Evolutionary conservation across 1,139 yeast species (phyloP).

Genomic region (Geotrichum aggregatum): DNA sequence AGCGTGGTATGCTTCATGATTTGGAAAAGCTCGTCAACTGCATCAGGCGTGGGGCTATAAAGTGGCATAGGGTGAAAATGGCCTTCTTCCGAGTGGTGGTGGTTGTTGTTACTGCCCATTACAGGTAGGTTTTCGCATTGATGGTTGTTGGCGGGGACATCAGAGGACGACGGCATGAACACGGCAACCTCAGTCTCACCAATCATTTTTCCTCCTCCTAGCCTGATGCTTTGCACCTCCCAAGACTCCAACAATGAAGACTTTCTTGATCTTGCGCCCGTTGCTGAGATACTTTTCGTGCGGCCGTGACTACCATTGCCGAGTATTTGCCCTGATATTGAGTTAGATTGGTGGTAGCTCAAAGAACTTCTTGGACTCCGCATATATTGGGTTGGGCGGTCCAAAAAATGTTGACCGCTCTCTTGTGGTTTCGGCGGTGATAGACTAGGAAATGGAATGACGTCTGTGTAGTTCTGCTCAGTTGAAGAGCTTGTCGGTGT

Average conservation of each 20-base stretch:
- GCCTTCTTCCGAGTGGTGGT: conserved; percentile 16
- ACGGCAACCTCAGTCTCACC: conserved; percentile 22
- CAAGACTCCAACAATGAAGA: conserved; percentile 21
- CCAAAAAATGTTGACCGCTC: not conserved
- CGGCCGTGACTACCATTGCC: not conserved
- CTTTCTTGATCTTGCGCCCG: conserved; percentile 17
- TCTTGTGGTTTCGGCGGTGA: conserved; percentile 3
- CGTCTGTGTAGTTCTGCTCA: conserved; percentile 6
- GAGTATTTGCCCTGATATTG: conserved; percentile 3
- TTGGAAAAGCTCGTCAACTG: conserved; percentile 28
- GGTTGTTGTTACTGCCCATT: conserved; percentile 10
- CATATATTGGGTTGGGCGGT: not conserved
- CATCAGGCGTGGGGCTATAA: conserved; percentile 21
- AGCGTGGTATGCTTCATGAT: conserved; percentile 26
- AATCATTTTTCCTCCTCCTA: conserved; percentile 19
- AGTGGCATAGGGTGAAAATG: conserved; percentile 23
- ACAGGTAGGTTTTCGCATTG: conserved; percentile 4
- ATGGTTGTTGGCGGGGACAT: conserved; percentile 17
- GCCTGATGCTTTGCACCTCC: conserved; percentile 22
- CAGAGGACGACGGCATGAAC: conserved; percentile 15
- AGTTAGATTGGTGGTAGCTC: not conserved
- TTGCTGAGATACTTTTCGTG: conserved; percentile 6
- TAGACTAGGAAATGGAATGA: conserved; percentile 19
- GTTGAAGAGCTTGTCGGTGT: not conserved
- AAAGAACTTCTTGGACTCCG: conserved; percentile 1